Percentiles rank a stretch among this genome's conserved stretches.
Conservation (phyloP, 192 early-diverging fungal genomes). For the Mortierella hygrophila region DNA sequence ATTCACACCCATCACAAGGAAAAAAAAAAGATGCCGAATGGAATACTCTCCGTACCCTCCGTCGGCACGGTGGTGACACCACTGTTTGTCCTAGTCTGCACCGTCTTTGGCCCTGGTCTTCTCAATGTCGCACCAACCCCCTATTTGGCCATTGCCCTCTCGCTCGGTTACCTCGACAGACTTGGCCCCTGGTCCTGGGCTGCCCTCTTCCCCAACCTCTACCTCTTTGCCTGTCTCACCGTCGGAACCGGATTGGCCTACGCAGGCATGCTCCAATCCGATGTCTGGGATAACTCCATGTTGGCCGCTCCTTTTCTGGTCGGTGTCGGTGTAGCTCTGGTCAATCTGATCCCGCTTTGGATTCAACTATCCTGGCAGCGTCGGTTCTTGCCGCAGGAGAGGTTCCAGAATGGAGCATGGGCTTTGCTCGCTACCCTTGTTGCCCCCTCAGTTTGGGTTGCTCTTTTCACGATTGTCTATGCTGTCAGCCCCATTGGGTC, state of each 20-base stretch:
- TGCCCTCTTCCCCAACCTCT: conserved; percentile 36
- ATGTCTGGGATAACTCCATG: conserved; percentile 28
- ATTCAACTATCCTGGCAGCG: conserved; percentile 46
- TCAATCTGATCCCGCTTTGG: conserved; percentile 26
- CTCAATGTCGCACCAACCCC: conserved; percentile 27
- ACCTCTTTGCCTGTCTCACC: conserved; percentile 31
- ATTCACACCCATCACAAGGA: not conserved
- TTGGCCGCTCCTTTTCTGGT: conserved; percentile 27
- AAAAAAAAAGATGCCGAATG: not conserved
- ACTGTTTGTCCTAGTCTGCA: conserved; percentile 36
- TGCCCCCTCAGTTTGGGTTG: conserved; percentile 38
- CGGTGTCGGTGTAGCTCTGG: conserved; percentile 15
- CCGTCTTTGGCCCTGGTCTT: conserved; percentile 46
- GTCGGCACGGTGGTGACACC: conserved; percentile 20
- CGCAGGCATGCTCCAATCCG: conserved; percentile 37
- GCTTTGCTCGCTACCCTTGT: conserved; percentile 31
- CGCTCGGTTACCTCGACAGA: conserved; percentile 34
- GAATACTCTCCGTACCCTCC: conserved; percentile 36
- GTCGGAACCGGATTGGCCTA: conserved; percentile 46
- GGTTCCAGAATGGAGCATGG: conserved; percentile 35
- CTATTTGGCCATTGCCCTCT: conserved; percentile 35
- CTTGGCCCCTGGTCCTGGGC: conserved; percentile 43
- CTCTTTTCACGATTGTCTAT: conserved; percentile 34
- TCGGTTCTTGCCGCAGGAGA: conserved; percentile 30
- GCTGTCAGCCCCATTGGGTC: conserved; percentile 45